Evolutionary conservation across 495 filamentous ascomycete genomes (phyloP).

Genomic region (Podospora pseudocomata): DNA sequence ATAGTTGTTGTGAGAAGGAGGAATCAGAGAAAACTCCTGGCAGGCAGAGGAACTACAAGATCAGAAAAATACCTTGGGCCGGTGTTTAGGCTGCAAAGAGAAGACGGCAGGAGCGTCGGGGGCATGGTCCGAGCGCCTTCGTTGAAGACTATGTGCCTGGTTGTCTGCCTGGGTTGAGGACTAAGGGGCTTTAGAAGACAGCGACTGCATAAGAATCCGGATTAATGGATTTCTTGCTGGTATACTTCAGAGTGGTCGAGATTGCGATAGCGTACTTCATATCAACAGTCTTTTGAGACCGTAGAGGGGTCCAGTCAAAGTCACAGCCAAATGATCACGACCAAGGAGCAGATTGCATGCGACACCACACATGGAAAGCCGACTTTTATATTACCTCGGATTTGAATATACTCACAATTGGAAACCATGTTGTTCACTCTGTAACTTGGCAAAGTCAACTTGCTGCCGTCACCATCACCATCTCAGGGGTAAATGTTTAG

Average conservation of each 20-base stretch:
- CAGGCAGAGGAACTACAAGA: background rate
- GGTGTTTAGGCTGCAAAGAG: background rate
- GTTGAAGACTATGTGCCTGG: background rate
- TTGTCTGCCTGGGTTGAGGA: too few species aligned
- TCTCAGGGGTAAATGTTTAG: slow-evolving; percentile 6
- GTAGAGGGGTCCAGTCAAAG: background rate
- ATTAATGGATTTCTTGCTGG: too few species aligned
- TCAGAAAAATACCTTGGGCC: background rate
- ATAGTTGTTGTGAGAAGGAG: background rate
- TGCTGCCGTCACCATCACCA: background rate
- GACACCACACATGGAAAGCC: background rate
- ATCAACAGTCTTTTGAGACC: background rate
- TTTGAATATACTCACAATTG: background rate
- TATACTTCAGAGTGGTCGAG: background rate
- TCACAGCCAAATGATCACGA: background rate
- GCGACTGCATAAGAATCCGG: too few species aligned
- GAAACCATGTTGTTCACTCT: background rate
- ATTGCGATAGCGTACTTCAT: background rate
- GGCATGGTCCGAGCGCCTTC: background rate
- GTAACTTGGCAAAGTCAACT: background rate
- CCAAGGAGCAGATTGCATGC: background rate
- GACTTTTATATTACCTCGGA: background rate
- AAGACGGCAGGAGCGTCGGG: background rate
- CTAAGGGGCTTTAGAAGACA: background rate
- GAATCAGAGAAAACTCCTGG: background rate